Percentiles rank a stretch among this genome's conserved stretches.
phyloP scores from a whole-genome alignment of 2,329 filamentous ascomycete genomes.

The Waltergamsia citrina region DNA sequence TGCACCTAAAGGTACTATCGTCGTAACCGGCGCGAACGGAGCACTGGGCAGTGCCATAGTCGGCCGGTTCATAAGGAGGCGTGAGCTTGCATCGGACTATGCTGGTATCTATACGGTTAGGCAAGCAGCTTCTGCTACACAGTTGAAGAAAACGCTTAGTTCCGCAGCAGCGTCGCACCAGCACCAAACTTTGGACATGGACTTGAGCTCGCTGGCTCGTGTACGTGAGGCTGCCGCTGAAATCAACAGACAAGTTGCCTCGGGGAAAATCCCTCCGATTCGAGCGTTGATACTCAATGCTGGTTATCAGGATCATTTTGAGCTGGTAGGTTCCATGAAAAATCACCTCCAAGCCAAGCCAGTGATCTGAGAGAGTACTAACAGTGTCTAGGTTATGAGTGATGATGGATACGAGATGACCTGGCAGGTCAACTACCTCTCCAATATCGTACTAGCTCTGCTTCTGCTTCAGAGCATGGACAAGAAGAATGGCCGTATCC shows the following conservation, averaged over 20 bases:
- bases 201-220: constrained; percentile 17
- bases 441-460: constrained; percentile 18
- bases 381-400: constrained; percentile 17
- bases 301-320: constrained; percentile 11
- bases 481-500: constrained; percentile 14
- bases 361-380: too few relatives aligned
- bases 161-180: constrained; percentile 12
- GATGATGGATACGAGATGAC: constrained; percentile 19
- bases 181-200: constrained; percentile 20
- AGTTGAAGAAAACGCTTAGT: constrained; percentile 12
- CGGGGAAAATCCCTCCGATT: constrained; percentile 25
- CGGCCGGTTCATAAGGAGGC: constrained; percentile 14
- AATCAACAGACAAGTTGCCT: constrained; percentile 18
- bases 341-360: too few relatives aligned
- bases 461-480: constrained; percentile 22
- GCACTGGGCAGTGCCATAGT: constrained; percentile 25
- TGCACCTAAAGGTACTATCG: constrained; percentile 18
- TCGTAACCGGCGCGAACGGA: constrained; percentile 28
- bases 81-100: constrained; percentile 19
- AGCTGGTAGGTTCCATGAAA: neutral
- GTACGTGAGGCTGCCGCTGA: constrained; percentile 15
- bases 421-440: constrained; percentile 22
- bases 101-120: constrained; percentile 26
- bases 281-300: constrained; percentile 26
- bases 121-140: constrained; percentile 17